A percentile compares a stretch with the other conserved stretches of the same genome.
Conservation (phyloP, 148 eudicot species). For the Limonium bicolor region DNA sequence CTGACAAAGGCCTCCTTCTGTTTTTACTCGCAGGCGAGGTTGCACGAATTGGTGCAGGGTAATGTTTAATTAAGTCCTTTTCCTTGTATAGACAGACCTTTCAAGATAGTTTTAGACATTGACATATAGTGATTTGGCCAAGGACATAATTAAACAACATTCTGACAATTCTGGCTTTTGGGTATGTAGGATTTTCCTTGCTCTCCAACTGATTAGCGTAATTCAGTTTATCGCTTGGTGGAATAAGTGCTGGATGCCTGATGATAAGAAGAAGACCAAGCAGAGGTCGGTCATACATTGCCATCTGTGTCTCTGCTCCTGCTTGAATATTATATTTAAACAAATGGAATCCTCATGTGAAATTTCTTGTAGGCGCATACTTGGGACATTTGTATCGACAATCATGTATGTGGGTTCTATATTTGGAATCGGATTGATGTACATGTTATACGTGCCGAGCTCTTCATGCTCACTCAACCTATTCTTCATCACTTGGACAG, state of each 20-base stretch:
- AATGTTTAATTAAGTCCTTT: slow-evolving; percentile 12
- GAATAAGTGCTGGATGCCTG: slow-evolving; percentile 88
- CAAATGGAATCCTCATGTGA: slow-evolving; percentile 1
- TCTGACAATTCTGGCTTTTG: not conserved
- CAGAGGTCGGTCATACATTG: slow-evolving; percentile 31
- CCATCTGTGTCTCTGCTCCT: not conserved
- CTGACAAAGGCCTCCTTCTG: slow-evolving; percentile 3
- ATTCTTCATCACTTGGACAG: slow-evolving; percentile 91
- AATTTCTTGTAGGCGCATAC: slow-evolving; percentile 41
- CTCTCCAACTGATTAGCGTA: slow-evolving; percentile 83
- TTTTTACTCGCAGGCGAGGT: slow-evolving; percentile 51
- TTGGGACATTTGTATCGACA: slow-evolving; percentile 67
- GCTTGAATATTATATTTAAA: not conserved
- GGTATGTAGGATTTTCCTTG: slow-evolving; percentile 53
- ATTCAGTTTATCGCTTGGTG: slow-evolving; percentile 92
- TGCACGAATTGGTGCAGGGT: slow-evolving; percentile 98
- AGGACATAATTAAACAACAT: too few species aligned
- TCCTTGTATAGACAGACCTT: not conserved
- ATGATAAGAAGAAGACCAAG: slow-evolving; percentile 25
- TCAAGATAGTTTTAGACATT: not conserved
- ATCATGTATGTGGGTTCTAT: slow-evolving; percentile 55
- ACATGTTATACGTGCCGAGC: slow-evolving; percentile 42
- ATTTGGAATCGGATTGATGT: slow-evolving; percentile 64
- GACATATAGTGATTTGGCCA: not conserved
- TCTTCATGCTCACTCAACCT: slow-evolving; percentile 74